A percentile compares a stretch with the other conserved stretches of the same genome.
phyloP scores from a whole-genome alignment of 179 eudicot genomes.

The Nepenthes alata region DNA sequence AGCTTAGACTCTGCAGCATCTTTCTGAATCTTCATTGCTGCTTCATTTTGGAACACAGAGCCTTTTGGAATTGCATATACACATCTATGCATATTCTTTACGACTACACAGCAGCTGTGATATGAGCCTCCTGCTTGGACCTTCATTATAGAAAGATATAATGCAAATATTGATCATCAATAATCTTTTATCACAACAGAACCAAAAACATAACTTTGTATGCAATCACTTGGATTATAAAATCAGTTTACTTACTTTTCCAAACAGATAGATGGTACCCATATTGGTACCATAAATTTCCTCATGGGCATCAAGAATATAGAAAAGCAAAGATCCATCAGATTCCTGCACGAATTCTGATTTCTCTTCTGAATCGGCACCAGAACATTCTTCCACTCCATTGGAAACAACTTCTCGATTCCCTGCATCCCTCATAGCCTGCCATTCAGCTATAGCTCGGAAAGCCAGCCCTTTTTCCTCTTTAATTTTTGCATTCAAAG shows the following conservation, averaged over 20 bases:
- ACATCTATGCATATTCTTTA: slow-evolving; percentile 89
- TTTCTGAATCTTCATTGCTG: slow-evolving; percentile 51
- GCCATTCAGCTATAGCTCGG: slow-evolving; percentile 56
- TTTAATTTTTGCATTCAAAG: slow-evolving; percentile 64
- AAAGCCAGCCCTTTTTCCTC: slow-evolving; percentile 42
- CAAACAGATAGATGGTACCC: slow-evolving; percentile 77
- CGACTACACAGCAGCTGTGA: slow-evolving; percentile 81
- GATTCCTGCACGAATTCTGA: slow-evolving; percentile 50
- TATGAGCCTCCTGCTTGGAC: slow-evolving; percentile 64
- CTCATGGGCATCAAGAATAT: slow-evolving; percentile 78
- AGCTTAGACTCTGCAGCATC: slow-evolving; percentile 43
- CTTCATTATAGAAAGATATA: slow-evolving; percentile 19
- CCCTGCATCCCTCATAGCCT: slow-evolving; percentile 34
- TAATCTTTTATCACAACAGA: neutral
- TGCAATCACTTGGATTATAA: neutral
- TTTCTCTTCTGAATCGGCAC: slow-evolving; percentile 34
- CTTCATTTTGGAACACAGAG: slow-evolving; percentile 42
- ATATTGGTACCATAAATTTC: slow-evolving; percentile 56
- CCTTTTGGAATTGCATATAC: slow-evolving; percentile 66
- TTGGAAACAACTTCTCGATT: slow-evolving; percentile 17
- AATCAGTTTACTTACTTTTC: slow-evolving; percentile 52
- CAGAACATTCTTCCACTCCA: slow-evolving; percentile 9
- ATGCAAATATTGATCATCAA: slow-evolving; percentile 7
- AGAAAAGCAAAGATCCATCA: slow-evolving; percentile 80
- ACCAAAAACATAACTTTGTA: neutral